Evolutionary conservation across 495 filamentous ascomycete species (phyloP).

Genomic region (Pyronema omphalodes): DNA sequence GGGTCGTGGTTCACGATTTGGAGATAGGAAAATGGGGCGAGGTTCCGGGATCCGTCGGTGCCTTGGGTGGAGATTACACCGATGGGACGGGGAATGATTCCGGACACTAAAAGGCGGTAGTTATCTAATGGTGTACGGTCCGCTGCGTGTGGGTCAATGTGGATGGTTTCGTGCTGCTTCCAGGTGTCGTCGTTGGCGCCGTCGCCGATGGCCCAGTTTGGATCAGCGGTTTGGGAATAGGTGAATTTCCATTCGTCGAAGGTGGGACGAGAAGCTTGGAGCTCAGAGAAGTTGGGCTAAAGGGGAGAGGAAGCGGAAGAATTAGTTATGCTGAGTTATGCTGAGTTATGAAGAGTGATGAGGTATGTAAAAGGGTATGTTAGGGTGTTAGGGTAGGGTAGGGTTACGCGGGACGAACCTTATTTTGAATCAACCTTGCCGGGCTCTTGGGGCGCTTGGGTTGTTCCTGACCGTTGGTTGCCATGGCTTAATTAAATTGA

Average conservation of each 20-base stretch:
- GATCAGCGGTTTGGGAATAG: constrained; percentile 51
- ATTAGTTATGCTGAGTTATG: too few species aligned
- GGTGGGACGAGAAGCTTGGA: constrained; percentile 51
- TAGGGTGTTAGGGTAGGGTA: too few species aligned
- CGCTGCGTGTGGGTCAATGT: constrained; percentile 65
- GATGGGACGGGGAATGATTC: constrained; percentile 65
- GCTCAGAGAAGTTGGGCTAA: constrained; percentile 38
- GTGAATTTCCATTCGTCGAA: constrained; percentile 29
- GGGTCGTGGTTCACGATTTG: constrained; percentile 75
- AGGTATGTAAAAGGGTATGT: too few species aligned
- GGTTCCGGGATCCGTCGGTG: constrained; percentile 38
- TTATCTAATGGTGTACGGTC: constrained; percentile 52
- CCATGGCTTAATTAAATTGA: too few species aligned
- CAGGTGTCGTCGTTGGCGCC: constrained; percentile 49
- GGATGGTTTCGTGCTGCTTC: constrained; percentile 41
- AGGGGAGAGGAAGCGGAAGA: too few species aligned
- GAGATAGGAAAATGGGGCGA: constrained; percentile 78
- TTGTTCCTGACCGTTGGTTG: too few species aligned
- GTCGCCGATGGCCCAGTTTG: constrained; percentile 55
- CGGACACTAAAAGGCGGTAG: constrained; percentile 83
- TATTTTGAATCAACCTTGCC: too few species aligned
- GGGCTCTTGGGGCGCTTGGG: too few species aligned
- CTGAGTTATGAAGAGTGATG: too few species aligned
- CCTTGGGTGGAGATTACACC: constrained; percentile 36
- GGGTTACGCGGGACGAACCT: too few species aligned